These are phyloP conservation scores for Juncus inflexus DNA, from an alignment of 176 grass and related monocot genomes.

Conservation along the genomic window DNA sequence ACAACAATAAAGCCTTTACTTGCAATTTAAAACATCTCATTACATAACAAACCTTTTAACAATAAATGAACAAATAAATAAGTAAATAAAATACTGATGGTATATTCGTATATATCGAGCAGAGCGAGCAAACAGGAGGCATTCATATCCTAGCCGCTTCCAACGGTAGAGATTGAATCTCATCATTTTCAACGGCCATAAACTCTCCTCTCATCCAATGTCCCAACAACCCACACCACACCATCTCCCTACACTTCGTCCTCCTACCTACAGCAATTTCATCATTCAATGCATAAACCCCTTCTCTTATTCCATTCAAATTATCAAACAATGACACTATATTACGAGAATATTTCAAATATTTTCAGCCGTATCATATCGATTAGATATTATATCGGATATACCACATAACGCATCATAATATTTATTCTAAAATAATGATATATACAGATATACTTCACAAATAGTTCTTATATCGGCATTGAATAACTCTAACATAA, in stretches of 20 bases:
- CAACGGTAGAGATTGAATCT: slow-evolving; percentile 33
- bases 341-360: too few relatives aligned
- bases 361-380: too few relatives aligned
- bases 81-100: background rate
- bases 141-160: slow-evolving; percentile 63
- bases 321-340: too few relatives aligned
- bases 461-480: too few relatives aligned
- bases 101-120: too few relatives aligned
- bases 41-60: background rate
- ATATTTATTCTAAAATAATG: too few relatives aligned
- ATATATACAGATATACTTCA: too few relatives aligned
- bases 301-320: too few relatives aligned
- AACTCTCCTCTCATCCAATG: slow-evolving; percentile 37
- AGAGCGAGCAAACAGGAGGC: slow-evolving; percentile 13
- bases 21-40: background rate
- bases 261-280: slow-evolving; percentile 2
- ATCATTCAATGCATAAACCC: slow-evolving; percentile 1
- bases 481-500: too few relatives aligned
- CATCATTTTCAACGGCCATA: slow-evolving; percentile 29
- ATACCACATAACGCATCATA: too few relatives aligned
- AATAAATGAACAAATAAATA: background rate
- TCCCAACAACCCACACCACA: slow-evolving; percentile 24
- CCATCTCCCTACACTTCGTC: background rate
- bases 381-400: too few relatives aligned
- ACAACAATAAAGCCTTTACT: background rate